These are phyloP conservation scores for Plasmodium ovale DNA, from an alignment of 169 alveolate species.

Conservation along the genomic window DNA sequence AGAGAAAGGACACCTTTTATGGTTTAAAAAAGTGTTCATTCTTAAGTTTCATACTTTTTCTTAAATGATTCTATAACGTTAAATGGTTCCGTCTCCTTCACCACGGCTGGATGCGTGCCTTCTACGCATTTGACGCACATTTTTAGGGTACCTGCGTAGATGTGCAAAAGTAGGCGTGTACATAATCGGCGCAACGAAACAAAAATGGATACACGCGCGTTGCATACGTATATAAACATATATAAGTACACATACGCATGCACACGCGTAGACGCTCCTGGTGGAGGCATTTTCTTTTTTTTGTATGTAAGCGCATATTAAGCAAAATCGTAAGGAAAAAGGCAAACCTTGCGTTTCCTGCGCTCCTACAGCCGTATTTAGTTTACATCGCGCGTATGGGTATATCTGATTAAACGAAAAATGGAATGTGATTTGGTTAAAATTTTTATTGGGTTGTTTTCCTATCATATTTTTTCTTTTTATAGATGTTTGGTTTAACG, in stretches of 20 bases:
- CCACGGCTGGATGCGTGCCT: constrained; percentile 34
- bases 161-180: background rate
- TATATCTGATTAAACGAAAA: constrained; percentile 19
- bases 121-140: constrained; percentile 71
- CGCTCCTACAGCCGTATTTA: constrained; percentile 57
- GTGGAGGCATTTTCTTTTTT: background rate
- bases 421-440: no score
- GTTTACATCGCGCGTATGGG: constrained; percentile 40
- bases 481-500: background rate
- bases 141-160: constrained; percentile 14
- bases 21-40: no score
- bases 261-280: no score
- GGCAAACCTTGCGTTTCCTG: constrained; percentile 54
- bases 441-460: no score
- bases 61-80: constrained; percentile 42
- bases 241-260: no score
- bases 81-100: constrained; percentile 7
- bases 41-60: background rate
- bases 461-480: no score
- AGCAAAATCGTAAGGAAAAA: no score
- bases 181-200: no score
- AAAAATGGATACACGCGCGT: no score
- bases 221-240: no score
- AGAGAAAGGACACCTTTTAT: no score
- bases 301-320: background rate